Percentiles rank a stretch among this genome's conserved stretches.
Evolutionary conservation across 208 protist genomes (phyloP).

Genomic region (Leishmania tarentolae): DNA sequence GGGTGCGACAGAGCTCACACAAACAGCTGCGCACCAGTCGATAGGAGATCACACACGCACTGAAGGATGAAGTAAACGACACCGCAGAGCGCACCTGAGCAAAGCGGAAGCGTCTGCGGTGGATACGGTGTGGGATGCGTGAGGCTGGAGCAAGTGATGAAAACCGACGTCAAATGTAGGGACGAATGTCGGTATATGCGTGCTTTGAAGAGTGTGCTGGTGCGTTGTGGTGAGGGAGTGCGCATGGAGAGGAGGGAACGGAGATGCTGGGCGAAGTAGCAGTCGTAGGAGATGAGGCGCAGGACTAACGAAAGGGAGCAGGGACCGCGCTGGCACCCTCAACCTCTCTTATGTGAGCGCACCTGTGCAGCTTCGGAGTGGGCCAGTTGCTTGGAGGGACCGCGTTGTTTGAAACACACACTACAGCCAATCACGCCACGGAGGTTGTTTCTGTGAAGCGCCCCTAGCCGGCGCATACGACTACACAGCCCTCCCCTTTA

Average conservation of each 20-base stretch:
- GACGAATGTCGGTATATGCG: background rate
- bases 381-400: background rate
- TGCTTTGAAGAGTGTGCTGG: background rate
- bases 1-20: background rate
- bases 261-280: background rate
- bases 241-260: background rate
- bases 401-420: background rate
- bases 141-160: background rate
- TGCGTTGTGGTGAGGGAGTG: background rate
- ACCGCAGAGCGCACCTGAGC: background rate
- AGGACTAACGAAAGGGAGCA: background rate
- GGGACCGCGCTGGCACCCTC: background rate
- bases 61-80: background rate
- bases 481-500: background rate
- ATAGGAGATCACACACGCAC: background rate
- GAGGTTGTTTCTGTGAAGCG: constrained; percentile 1
- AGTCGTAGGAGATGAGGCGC: background rate
- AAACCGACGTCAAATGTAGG: background rate
- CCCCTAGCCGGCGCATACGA: background rate
- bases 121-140: background rate
- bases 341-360: background rate
- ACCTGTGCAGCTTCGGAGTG: background rate
- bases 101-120: background rate
- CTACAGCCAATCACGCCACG: too few species aligned
- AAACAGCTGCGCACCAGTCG: background rate